Conservation (phyloP, 352 stramenopile species). For the Globisporangium cederbergense region DNA sequence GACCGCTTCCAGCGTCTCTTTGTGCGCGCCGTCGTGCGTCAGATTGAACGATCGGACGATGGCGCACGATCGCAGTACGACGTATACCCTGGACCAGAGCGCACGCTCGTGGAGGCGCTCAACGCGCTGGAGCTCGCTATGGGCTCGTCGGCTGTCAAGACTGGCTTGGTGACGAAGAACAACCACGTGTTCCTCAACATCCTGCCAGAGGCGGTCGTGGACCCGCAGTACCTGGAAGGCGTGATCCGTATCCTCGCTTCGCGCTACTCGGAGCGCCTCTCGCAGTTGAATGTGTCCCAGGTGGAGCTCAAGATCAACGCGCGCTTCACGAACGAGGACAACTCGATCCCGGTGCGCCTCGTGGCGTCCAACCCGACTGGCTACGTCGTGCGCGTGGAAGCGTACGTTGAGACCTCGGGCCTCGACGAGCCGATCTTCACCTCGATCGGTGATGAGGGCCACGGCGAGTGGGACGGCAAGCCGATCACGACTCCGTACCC, state of each 20-base stretch:
- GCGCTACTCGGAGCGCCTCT: constrained; percentile 87
- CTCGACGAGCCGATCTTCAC: constrained; percentile 86
- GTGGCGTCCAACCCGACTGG: constrained; percentile 97
- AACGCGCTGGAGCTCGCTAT: constrained; percentile 97
- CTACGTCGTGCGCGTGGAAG: constrained; percentile 98
- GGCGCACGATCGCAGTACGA: constrained; percentile 85
- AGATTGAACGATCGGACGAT: constrained; percentile 79
- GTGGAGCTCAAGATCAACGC: constrained; percentile 97
- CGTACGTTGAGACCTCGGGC: constrained; percentile 96
- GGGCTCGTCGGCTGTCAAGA: constrained; percentile 88
- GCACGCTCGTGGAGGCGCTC: constrained; percentile 97
- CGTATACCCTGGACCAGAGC: constrained; percentile 91
- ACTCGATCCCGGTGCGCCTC: constrained; percentile 95
- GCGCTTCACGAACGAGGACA: constrained; percentile 88
- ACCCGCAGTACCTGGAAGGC: constrained; percentile 95
- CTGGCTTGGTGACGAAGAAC: constrained; percentile 83
- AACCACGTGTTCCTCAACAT: constrained; percentile 99
- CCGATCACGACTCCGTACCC: constrained; percentile 96
- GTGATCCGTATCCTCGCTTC: constrained; percentile 91
- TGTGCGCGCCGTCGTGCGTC: constrained; percentile 93
- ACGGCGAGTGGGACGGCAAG: constrained; percentile 93
- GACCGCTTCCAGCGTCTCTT: constrained; percentile 95
- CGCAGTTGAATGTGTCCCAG: constrained; percentile 92
- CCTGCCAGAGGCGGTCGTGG: constrained; percentile 91
- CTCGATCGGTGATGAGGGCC: constrained; percentile 84